phyloP scores from a whole-genome alignment of 192 early-diverging fungal genomes.

The Coemansia sp. region DNA sequence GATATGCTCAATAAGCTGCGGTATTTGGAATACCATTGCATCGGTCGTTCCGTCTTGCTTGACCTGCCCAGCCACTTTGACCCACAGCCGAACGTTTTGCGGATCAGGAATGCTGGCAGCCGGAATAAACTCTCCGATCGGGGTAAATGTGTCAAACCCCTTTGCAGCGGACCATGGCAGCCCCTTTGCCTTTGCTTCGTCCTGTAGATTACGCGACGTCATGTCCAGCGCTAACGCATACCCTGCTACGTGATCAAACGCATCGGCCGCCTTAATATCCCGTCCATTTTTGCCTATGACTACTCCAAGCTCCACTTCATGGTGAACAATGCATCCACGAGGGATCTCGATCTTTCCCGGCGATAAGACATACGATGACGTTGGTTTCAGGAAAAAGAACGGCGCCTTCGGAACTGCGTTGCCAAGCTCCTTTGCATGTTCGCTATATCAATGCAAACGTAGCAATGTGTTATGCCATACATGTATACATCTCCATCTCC shows the following conservation, averaged over 20 bases:
- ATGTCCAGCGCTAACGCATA: slow-evolving; percentile 90
- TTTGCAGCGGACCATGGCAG: slow-evolving; percentile 91
- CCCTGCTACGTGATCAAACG: slow-evolving; percentile 65
- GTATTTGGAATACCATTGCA: slow-evolving; percentile 91
- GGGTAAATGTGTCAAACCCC: slow-evolving; percentile 94
- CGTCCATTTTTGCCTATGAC: slow-evolving; percentile 82
- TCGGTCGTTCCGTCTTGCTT: slow-evolving; percentile 83
- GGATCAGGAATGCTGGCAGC: slow-evolving; percentile 69
- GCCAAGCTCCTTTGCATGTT: slow-evolving; percentile 92
- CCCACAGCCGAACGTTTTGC: slow-evolving; percentile 71
- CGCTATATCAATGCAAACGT: slow-evolving; percentile 49
- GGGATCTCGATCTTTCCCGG: slow-evolving; percentile 81
- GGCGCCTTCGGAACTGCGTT: slow-evolving; percentile 87
- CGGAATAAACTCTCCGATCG: slow-evolving; percentile 83
- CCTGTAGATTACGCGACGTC: slow-evolving; percentile 90
- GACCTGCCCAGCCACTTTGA: slow-evolving; percentile 72
- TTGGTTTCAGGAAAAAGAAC: slow-evolving; percentile 94
- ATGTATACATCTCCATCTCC: too few relatives aligned
- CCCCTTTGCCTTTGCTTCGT: slow-evolving; percentile 77
- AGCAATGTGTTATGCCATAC: background rate
- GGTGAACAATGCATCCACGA: slow-evolving; percentile 73
- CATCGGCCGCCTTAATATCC: slow-evolving; percentile 66
- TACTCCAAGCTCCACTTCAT: slow-evolving; percentile 92
- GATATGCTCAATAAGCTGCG: slow-evolving; percentile 76
- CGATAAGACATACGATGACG: slow-evolving; percentile 70